Percentiles rank a stretch among this genome's conserved stretches.
These are phyloP conservation scores for Backusella tarrabulga DNA, from an alignment of 192 early-diverging fungal species.

Conservation along the genomic window DNA sequence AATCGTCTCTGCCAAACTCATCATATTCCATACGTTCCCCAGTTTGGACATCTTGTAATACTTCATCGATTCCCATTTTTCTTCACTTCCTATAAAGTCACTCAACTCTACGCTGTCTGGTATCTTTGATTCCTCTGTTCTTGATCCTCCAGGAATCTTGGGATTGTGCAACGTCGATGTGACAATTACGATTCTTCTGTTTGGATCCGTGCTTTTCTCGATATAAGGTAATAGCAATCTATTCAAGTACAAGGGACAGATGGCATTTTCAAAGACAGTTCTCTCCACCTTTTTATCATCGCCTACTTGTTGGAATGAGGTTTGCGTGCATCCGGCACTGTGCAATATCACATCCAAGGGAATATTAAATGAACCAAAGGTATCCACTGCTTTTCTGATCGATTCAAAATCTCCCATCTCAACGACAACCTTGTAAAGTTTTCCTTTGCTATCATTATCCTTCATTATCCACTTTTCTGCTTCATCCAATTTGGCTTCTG, in stretches of 20 bases:
- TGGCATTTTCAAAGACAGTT: slow-evolving; percentile 19
- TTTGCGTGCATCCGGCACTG: slow-evolving; percentile 10
- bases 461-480: slow-evolving; percentile 8
- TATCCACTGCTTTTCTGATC: slow-evolving; percentile 7
- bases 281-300: slow-evolving; percentile 12
- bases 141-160: not conserved
- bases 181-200: slow-evolving; percentile 17
- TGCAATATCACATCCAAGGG: slow-evolving; percentile 22
- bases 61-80: slow-evolving; percentile 14
- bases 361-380: slow-evolving; percentile 10
- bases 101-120: not conserved
- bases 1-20: slow-evolving; percentile 6
- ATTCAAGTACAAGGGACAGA: slow-evolving; percentile 21
- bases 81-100: slow-evolving; percentile 11
- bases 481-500: not conserved
- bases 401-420: slow-evolving; percentile 18
- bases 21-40: slow-evolving; percentile 1
- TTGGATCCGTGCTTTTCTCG: slow-evolving; percentile 6
- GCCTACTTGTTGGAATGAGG: not conserved
- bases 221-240: slow-evolving; percentile 17
- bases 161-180: slow-evolving; percentile 20
- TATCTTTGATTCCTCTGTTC: not conserved
- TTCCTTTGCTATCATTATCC: not conserved
- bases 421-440: slow-evolving; percentile 1
- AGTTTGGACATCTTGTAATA: slow-evolving; percentile 29